Conservation (phyloP, 257 asterid species). For the Solanum rostratum region DNA sequence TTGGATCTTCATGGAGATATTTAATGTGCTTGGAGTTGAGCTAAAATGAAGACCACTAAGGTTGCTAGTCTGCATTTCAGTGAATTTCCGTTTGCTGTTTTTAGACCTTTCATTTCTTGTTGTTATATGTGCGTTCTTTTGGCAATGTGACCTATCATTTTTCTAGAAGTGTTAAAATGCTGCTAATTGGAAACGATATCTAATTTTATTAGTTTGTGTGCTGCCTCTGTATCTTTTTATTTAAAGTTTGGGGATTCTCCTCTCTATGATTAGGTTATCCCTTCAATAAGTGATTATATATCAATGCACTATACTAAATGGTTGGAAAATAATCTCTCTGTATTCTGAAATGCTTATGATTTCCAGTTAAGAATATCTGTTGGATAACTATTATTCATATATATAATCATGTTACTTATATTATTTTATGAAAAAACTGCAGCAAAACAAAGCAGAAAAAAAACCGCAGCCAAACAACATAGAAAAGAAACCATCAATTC, state of each 20-base stretch:
- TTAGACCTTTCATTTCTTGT: not conserved
- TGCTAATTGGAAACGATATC: not conserved
- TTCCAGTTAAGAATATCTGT: not conserved
- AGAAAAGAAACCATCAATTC: conserved; percentile 51
- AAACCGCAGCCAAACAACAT: conserved; percentile 34
- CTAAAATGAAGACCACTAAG: conserved; percentile 5
- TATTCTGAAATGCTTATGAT: not conserved
- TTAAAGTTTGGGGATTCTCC: not conserved
- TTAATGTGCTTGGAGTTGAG: not conserved
- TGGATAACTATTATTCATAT: not conserved
- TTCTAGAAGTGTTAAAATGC: not conserved
- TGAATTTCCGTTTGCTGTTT: not conserved
- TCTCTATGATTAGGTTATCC: not conserved
- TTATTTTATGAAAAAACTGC: not conserved
- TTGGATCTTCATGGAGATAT: not conserved
- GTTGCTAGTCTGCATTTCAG: not conserved
- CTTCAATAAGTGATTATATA: not conserved
- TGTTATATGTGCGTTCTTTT: not conserved
- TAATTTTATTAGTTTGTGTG: not conserved
- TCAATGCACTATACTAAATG: not conserved
- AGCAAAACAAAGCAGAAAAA: conserved; percentile 39
- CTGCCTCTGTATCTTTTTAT: not conserved
- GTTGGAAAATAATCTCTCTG: not conserved
- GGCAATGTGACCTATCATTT: not conserved
- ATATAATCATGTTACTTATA: not conserved